A percentile compares a stretch with the other conserved stretches of the same genome.
These are phyloP conservation scores for Cordyceps fumosorosea DNA, from an alignment of 2,329 filamentous ascomycete species.

Conservation along the genomic window DNA sequence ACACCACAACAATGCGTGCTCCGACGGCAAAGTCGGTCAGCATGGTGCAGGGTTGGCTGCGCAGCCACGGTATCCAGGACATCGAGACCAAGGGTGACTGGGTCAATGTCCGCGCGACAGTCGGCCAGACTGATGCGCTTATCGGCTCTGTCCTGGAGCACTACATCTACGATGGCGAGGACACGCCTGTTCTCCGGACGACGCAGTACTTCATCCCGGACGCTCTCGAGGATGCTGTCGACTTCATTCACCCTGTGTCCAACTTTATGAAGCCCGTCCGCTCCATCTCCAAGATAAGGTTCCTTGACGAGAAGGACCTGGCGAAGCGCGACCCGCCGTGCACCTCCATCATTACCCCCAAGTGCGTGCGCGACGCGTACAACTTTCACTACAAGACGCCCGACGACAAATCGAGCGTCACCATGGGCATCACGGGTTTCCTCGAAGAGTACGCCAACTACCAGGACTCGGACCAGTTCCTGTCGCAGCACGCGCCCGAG, in stretches of 20 bases:
- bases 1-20: constrained; percentile 30
- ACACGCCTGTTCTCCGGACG: constrained; percentile 34
- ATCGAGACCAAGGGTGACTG: constrained; percentile 31
- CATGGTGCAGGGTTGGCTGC: constrained; percentile 36
- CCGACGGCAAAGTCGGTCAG: constrained; percentile 28
- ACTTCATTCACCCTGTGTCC: constrained; percentile 41
- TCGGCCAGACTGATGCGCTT: constrained; percentile 31
- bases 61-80: constrained; percentile 29
- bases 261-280: constrained; percentile 42
- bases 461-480: constrained; percentile 34
- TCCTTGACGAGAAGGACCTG: constrained; percentile 11
- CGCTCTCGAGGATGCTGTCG: constrained; percentile 30
- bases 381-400: constrained; percentile 33
- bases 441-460: constrained; percentile 42
- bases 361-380: constrained; percentile 39
- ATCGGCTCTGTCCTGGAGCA: constrained; percentile 34
- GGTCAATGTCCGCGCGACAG: constrained; percentile 37
- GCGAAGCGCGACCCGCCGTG: constrained; percentile 26
- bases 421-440: constrained; percentile 43
- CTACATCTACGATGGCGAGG: constrained; percentile 31
- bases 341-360: constrained; percentile 27
- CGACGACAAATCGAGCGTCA: constrained; percentile 27
- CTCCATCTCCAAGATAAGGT: constrained; percentile 14
- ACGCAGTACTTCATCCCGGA: constrained; percentile 38
- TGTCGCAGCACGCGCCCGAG: constrained; percentile 29